Evolutionary conservation across 1,139 yeast genomes (phyloP).

Genomic region (Hyphopichia pseudoburtonii): DNA sequence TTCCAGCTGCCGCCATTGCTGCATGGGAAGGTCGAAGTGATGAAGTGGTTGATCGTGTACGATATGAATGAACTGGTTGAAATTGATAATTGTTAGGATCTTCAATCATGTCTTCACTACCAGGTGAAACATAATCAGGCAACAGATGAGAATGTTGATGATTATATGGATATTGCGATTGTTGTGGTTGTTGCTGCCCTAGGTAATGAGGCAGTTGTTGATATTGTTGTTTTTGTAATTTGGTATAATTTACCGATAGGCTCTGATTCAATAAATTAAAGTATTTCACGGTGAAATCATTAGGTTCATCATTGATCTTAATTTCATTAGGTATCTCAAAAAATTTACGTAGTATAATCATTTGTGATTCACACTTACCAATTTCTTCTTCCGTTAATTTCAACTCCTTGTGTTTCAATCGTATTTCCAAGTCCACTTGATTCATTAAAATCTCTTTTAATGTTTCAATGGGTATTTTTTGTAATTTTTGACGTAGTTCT

Average conservation of each 20-base stretch:
- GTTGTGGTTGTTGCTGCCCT: constrained; percentile 4
- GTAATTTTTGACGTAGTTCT: constrained; percentile 23
- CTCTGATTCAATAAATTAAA: constrained; percentile 39
- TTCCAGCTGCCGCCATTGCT: constrained; percentile 9
- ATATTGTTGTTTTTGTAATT: constrained; percentile 11
- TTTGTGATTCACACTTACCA: constrained; percentile 61
- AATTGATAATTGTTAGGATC: constrained; percentile 1
- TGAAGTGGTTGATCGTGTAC: constrained; percentile 53
- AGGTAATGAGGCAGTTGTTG: constrained; percentile 7
- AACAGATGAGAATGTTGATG: background rate
- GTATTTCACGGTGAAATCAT: constrained; percentile 50
- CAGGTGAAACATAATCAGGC: constrained; percentile 8
- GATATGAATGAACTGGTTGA: constrained; percentile 29
- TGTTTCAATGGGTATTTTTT: constrained; percentile 36
- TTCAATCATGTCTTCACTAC: constrained; percentile 7
- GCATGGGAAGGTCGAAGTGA: constrained; percentile 42
- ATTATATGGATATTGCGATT: constrained; percentile 6
- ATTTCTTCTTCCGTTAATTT: constrained; percentile 60
- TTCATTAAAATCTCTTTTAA: constrained; percentile 41
- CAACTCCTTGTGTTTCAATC: constrained; percentile 68
- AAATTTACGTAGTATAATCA: constrained; percentile 52
- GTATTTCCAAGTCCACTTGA: constrained; percentile 67
- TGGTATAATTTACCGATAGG: constrained; percentile 33
- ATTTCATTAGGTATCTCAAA: constrained; percentile 47
- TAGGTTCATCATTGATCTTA: constrained; percentile 43